Percentiles rank a stretch among this genome's conserved stretches.
phyloP scores from a whole-genome alignment of 805 yeast species.

The Yarrowia divulgata region DNA sequence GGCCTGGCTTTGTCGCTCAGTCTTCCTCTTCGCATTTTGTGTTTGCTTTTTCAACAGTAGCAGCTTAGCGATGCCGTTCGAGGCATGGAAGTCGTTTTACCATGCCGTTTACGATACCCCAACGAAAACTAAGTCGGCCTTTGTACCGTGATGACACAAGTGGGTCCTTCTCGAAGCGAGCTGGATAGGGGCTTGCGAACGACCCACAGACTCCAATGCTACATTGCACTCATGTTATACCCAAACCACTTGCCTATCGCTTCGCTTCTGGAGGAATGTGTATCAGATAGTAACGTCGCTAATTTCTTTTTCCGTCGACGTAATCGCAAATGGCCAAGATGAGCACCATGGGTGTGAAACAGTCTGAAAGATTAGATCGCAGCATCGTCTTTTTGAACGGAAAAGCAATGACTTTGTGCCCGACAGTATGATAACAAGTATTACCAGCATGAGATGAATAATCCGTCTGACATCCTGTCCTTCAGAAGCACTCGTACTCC shows the following conservation, averaged over 20 bases:
- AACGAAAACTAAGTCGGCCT: too few relatives aligned
- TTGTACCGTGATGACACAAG: too few relatives aligned
- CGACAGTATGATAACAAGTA: too few relatives aligned
- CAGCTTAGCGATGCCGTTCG: conserved; percentile 11
- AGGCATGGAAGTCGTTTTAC: background rate
- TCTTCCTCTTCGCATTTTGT: too few relatives aligned
- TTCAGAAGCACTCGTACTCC: too few relatives aligned
- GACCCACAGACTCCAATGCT: background rate
- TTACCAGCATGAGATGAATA: too few relatives aligned
- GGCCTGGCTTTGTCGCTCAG: background rate
- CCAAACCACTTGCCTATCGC: background rate
- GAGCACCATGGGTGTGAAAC: background rate
- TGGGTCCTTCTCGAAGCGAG: background rate
- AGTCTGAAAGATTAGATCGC: conserved; percentile 3
- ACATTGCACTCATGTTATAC: too few relatives aligned
- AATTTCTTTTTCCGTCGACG: conserved; percentile 2
- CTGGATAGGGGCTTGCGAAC: background rate
- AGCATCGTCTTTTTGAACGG: background rate
- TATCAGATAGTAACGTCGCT: background rate
- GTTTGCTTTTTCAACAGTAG: background rate
- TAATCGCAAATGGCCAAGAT: conserved; percentile 2
- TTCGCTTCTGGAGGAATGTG: conserved; percentile 8
- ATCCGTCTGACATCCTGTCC: too few relatives aligned
- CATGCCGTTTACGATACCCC: too few relatives aligned
- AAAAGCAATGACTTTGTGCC: too few relatives aligned